These are phyloP conservation scores for Coriolopsis trogii DNA, from an alignment of 1,284 basidiomycete genomes.

Conservation along the genomic window DNA sequence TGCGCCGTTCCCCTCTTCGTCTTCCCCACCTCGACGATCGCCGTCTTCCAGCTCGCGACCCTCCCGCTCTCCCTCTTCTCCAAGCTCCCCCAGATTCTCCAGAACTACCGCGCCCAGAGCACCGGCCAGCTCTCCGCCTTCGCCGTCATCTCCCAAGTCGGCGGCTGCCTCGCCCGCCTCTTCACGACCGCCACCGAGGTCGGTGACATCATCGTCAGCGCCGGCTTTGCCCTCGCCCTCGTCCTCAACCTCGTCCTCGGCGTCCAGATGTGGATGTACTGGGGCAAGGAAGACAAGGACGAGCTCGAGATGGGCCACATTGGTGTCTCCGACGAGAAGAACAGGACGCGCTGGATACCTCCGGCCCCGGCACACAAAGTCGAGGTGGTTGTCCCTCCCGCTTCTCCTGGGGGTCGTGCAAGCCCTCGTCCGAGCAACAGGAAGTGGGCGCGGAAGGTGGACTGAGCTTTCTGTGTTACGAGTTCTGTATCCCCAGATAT, in stretches of 20 bases:
- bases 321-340: conserved; percentile 24
- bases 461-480: conserved; percentile 28
- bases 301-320: conserved; percentile 27
- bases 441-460: conserved; percentile 74
- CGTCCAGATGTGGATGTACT: conserved; percentile 81
- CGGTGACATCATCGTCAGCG: conserved; percentile 75
- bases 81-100: conserved; percentile 86
- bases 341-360: conserved; percentile 33
- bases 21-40: conserved; percentile 54
- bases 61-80: conserved; percentile 85
- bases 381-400: conserved; percentile 45
- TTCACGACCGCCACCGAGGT: conserved; percentile 91
- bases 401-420: conserved; percentile 32
- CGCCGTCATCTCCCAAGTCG: conserved; percentile 82
- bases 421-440: conserved; percentile 50
- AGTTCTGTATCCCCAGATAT: not conserved
- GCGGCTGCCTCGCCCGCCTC: conserved; percentile 84
- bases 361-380: conserved; percentile 37
- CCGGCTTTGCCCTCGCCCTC: conserved; percentile 82
- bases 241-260: conserved; percentile 81
- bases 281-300: conserved; percentile 60
- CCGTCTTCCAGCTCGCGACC: conserved; percentile 75
- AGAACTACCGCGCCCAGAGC: conserved; percentile 72
- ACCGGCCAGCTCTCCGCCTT: conserved; percentile 93
- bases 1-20: conserved; percentile 50